Evolutionary conservation across 306 rosid species (phyloP).

Genomic region (Mimosa bimucronata): DNA sequence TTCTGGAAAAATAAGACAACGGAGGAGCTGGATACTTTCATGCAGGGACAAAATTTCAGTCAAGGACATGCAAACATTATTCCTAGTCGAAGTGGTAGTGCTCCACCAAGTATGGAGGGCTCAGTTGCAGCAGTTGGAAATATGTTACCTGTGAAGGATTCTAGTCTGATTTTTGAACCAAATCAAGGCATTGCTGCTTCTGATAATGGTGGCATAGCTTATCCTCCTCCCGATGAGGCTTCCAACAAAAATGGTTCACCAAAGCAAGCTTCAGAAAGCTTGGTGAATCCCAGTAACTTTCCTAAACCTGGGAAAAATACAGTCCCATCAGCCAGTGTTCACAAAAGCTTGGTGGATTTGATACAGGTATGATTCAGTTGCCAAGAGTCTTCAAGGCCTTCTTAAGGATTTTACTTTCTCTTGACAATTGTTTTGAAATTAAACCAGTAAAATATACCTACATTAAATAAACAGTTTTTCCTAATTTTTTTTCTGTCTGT

Average conservation of each 20-base stretch:
- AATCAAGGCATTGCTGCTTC: too few relatives aligned
- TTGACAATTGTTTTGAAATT: not conserved
- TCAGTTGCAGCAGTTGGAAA: slow-evolving; percentile 54
- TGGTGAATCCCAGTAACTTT: slow-evolving; percentile 34
- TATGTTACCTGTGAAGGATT: slow-evolving; percentile 49
- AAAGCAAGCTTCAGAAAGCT: slow-evolving; percentile 42
- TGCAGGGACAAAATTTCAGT: slow-evolving; percentile 36
- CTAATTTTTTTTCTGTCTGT: not conserved
- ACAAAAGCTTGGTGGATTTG: slow-evolving; percentile 60
- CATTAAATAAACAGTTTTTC: not conserved
- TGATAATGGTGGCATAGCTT: too few relatives aligned
- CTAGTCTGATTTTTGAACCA: slow-evolving; percentile 16
- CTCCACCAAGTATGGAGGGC: slow-evolving; percentile 79
- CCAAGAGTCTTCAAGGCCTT: not conserved
- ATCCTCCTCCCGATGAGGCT: too few relatives aligned
- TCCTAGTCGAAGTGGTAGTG: slow-evolving; percentile 71
- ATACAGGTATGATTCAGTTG: slow-evolving; percentile 57
- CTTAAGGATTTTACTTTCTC: not conserved
- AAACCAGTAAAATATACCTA: slow-evolving; percentile 1
- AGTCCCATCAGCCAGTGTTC: slow-evolving; percentile 42
- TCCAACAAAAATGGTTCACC: slow-evolving; percentile 36
- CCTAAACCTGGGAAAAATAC: slow-evolving; percentile 36
- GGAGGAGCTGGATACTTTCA: slow-evolving; percentile 49
- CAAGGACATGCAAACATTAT: slow-evolving; percentile 33
- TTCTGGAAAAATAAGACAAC: slow-evolving; percentile 41